Percentiles rank a stretch among this genome's conserved stretches.
Evolutionary conservation across 129 eudicot species (phyloP).

Genomic region (Sambucus nigra): DNA sequence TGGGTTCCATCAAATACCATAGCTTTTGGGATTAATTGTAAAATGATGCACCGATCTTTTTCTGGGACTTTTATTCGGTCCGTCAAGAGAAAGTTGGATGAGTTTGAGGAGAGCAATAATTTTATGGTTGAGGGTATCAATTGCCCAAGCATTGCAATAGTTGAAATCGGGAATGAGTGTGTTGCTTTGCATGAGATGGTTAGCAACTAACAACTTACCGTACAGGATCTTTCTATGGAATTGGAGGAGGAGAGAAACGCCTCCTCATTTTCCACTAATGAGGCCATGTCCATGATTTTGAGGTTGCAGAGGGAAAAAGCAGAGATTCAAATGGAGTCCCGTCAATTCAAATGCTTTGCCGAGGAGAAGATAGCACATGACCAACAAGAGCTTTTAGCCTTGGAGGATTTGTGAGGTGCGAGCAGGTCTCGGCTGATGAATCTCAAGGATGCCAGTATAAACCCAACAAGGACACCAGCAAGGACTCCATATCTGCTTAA

Average conservation of each 20-base stretch:
- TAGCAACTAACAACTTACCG: slow-evolving; percentile 51
- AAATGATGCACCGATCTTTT: too few species aligned
- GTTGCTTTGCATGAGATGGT: slow-evolving; percentile 67
- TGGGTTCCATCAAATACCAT: too few species aligned
- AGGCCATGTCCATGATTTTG: slow-evolving; percentile 95
- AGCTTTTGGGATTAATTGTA: too few species aligned
- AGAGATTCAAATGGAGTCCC: slow-evolving; percentile 76
- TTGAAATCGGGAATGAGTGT: slow-evolving; percentile 76
- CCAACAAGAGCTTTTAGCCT: slow-evolving; percentile 46
- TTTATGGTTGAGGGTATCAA: slow-evolving; percentile 47
- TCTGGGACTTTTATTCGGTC: slow-evolving; percentile 56
- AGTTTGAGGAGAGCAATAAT: slow-evolving; percentile 33
- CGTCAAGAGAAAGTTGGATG: slow-evolving; percentile 63
- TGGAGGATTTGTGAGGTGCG: too few species aligned
- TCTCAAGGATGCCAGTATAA: too few species aligned
- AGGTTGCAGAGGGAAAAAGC: slow-evolving; percentile 90
- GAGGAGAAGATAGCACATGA: slow-evolving; percentile 95
- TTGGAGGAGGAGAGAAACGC: slow-evolving; percentile 90
- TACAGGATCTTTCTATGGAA: slow-evolving; percentile 56
- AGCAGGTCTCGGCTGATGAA: too few species aligned
- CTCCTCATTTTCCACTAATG: slow-evolving; percentile 76
- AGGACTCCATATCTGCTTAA: too few species aligned
- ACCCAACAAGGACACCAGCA: too few species aligned
- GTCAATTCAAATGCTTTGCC: slow-evolving; percentile 71
- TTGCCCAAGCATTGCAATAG: slow-evolving; percentile 55